A percentile compares a stretch with the other conserved stretches of the same genome.
These are phyloP conservation scores for Endotrypanum monterogeii DNA, from an alignment of 208 protist species.

Conservation along the genomic window DNA sequence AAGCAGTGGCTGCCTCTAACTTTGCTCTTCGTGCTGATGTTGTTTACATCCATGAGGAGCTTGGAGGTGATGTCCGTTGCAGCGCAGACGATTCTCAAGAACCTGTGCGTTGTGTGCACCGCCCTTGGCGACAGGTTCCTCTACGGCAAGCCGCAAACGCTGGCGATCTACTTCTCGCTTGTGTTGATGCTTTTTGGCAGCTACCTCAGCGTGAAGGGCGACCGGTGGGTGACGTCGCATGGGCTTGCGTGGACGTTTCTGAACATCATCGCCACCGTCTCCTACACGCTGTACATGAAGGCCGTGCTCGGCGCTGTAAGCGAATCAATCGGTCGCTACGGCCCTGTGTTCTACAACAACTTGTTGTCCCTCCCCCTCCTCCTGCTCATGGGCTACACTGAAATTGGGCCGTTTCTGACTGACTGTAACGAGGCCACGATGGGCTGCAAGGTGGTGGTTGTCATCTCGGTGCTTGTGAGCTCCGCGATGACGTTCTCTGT, in stretches of 20 bases:
- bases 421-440: constrained; percentile 16
- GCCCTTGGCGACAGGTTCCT: constrained; percentile 79
- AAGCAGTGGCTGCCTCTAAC: constrained; percentile 76
- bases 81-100: constrained; percentile 86
- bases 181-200: constrained; percentile 65
- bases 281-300: constrained; percentile 92
- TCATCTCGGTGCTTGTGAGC: constrained; percentile 58
- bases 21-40: constrained; percentile 81
- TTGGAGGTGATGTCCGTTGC: constrained; percentile 84
- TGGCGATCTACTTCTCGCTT: constrained; percentile 53
- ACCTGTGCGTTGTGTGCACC: constrained; percentile 76
- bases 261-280: constrained; percentile 75
- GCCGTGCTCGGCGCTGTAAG: constrained; percentile 50
- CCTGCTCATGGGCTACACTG: constrained; percentile 25
- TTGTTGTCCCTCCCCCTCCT: constrained; percentile 81
- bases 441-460: constrained; percentile 34
- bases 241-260: constrained; percentile 84
- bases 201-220: constrained; percentile 59
- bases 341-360: constrained; percentile 91
- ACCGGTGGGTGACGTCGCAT: constrained; percentile 72
- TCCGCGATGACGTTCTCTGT: constrained; percentile 84
- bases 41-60: constrained; percentile 85
- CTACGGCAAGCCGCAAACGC: constrained; percentile 58
- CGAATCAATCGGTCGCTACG: constrained; percentile 68
- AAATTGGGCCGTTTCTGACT: constrained; percentile 15